Conservation (phyloP, 331 rosid species). For the Quercus tomentella region DNA sequence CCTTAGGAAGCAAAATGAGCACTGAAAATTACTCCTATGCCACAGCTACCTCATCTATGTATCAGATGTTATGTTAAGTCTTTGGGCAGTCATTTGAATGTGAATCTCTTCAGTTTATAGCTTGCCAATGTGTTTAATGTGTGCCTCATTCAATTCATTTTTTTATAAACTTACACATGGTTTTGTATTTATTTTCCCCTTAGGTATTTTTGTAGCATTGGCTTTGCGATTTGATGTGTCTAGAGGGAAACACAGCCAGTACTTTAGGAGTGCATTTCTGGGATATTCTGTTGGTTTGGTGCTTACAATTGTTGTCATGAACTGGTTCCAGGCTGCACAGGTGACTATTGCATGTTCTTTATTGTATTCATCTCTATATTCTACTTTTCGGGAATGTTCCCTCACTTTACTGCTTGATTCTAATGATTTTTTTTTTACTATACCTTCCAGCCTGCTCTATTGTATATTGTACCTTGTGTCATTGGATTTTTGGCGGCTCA, state of each 20-base stretch:
- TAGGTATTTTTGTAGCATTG: conserved; percentile 95
- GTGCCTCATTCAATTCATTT: too few relatives aligned
- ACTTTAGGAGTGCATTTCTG: conserved; percentile 87
- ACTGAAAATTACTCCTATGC: neutral
- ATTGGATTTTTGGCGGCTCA: conserved; percentile 97
- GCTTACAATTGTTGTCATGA: conserved; percentile 93
- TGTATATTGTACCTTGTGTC: conserved; percentile 90
- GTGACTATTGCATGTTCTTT: conserved; percentile 38
- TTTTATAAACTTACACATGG: neutral
- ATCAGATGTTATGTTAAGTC: neutral
- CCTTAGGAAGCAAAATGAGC: neutral
- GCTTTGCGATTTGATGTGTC: conserved; percentile 97
- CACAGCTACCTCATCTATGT: neutral
- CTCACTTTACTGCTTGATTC: conserved; percentile 1
- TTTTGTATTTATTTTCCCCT: neutral
- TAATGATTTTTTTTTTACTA: neutral
- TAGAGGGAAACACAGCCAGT: conserved; percentile 77
- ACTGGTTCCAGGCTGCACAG: conserved; percentile 99
- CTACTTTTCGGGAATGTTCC: neutral
- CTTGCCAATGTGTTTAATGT: neutral
- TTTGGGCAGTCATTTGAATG: neutral
- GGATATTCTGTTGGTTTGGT: conserved; percentile 80
- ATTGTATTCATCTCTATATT: neutral
- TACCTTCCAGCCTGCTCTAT: conserved; percentile 82
- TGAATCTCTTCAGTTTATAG: neutral